These are phyloP conservation scores for Populus hybrid DNA, from an alignment of 441 rosid species.

Conservation along the genomic window DNA sequence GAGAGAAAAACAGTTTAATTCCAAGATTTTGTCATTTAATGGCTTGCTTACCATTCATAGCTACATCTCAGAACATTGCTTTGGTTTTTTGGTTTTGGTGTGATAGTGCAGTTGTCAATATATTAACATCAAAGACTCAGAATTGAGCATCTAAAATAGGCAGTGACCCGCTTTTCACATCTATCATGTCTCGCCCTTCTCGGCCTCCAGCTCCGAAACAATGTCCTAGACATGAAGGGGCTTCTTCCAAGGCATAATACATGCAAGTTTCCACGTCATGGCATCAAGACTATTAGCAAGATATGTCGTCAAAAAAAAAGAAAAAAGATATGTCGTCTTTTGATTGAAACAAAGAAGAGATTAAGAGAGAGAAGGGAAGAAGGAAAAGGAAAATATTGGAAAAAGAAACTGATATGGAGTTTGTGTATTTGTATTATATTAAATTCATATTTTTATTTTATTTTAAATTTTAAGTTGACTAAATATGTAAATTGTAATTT, in stretches of 20 bases:
- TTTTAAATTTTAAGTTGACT: too few species aligned
- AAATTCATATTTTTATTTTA: too few species aligned
- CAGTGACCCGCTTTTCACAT: slow-evolving; percentile 26
- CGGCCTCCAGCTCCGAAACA: slow-evolving; percentile 41
- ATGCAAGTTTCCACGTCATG: slow-evolving; percentile 17
- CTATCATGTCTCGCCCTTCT: slow-evolving; percentile 23
- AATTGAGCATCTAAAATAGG: slow-evolving; percentile 25
- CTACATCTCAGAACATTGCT: slow-evolving; percentile 3
- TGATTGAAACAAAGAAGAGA: too few species aligned
- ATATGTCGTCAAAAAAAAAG: too few species aligned
- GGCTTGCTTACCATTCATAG: slow-evolving; percentile 11
- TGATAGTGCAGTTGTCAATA: slow-evolving; percentile 31
- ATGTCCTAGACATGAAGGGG: slow-evolving; percentile 27
- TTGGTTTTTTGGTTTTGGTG: slow-evolving; percentile 25
- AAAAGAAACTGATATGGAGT: too few species aligned
- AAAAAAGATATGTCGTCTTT: too few species aligned
- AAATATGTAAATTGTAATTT: too few species aligned
- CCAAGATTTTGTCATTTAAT: slow-evolving; percentile 2
- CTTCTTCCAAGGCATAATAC: slow-evolving; percentile 20
- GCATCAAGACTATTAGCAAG: slow-evolving; percentile 11
- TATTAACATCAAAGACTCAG: slow-evolving; percentile 41
- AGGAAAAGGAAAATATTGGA: too few species aligned
- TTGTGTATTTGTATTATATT: too few species aligned
- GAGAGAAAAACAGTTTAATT: slow-evolving; percentile 17
- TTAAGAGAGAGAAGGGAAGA: too few species aligned